Evolutionary conservation across 2,329 filamentous ascomycete genomes (phyloP).

Genomic region (Setomelanomma holmii): DNA sequence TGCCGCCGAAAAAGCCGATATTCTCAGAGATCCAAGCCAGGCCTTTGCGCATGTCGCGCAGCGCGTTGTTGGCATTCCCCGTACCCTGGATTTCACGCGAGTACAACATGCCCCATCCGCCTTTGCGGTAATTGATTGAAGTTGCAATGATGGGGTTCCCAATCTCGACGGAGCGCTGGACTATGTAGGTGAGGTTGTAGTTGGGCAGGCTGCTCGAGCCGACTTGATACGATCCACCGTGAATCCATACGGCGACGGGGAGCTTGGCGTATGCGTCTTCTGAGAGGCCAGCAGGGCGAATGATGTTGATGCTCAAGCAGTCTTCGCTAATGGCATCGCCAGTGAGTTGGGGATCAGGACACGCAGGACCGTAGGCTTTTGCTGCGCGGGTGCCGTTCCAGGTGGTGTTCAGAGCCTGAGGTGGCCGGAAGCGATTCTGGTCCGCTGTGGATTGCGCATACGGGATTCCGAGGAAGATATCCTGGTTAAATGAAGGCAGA

Average conservation of each 20-base stretch:
- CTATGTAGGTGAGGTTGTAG: slow-evolving; percentile 69
- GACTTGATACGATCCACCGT: slow-evolving; percentile 58
- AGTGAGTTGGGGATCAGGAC: slow-evolving; percentile 44
- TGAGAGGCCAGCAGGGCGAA: slow-evolving; percentile 59
- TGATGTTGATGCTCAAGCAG: slow-evolving; percentile 68
- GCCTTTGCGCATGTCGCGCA: slow-evolving; percentile 55
- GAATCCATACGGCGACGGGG: slow-evolving; percentile 68
- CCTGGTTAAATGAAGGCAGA: slow-evolving; percentile 50
- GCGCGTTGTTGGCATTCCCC: slow-evolving; percentile 50
- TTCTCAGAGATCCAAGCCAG: slow-evolving; percentile 56
- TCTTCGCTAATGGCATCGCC: slow-evolving; percentile 57
- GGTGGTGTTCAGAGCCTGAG: slow-evolving; percentile 57
- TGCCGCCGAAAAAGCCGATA: slow-evolving; percentile 53
- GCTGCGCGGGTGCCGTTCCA: slow-evolving; percentile 51
- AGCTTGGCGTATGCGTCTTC: slow-evolving; percentile 51
- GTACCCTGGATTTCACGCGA: slow-evolving; percentile 55
- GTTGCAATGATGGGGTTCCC: slow-evolving; percentile 46
- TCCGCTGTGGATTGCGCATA: slow-evolving; percentile 64
- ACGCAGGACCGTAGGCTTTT: slow-evolving; percentile 51
- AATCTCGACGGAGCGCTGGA: slow-evolving; percentile 54
- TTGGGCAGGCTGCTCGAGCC: slow-evolving; percentile 52
- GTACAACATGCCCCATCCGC: slow-evolving; percentile 73
- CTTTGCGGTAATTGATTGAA: slow-evolving; percentile 60
- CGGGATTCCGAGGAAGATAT: slow-evolving; percentile 60
- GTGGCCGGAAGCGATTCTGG: slow-evolving; percentile 60